Base-by-base conservation (phyloP, 129 eudicot genomes). In the Cynara cardunculus region DNA sequence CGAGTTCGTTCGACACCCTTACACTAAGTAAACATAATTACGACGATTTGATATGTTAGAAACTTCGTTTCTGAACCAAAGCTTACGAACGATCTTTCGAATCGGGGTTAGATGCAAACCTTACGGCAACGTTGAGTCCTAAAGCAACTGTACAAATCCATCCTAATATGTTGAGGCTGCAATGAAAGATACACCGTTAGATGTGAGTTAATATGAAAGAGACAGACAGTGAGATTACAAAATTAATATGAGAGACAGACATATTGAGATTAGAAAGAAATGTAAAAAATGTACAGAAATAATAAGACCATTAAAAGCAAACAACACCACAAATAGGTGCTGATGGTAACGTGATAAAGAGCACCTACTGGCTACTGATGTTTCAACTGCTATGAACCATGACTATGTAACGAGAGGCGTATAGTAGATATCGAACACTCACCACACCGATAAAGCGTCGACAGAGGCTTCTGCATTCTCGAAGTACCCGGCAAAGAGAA, bases 1-100 rank as follows among this genome's bases (percentile, higher is more conserved):
- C 88, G 11, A 87, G 84, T 71, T 87, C 90, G 72, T 87, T 87
- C n/a, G 88, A 87, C 35, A 87, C 90, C 85, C 92, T 31, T 44
- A 90, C 89, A 59, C 94, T 90, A 90, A 26, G 71, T 1, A 53
- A 67, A 61, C 14, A 56, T 16, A 80, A 46, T 75, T 27, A 61
- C 62, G 4, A 65, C 13, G 11, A n/a, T 64, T 61, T 44, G 12
- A 26, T 19, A 21, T 34, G 62, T 44, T n/a, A 70, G 16, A 56
- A 7, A 49, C 25, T 35, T 49, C 49, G 25, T 31, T 10, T 31
- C 67, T 4, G 66, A 25, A 22, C 11, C 10, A 6, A 49, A 73
- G 16, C 26, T 35, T 69, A 49, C 24, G 27, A 76, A 53, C 10
- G 37, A 34, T 78, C 2, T 35, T 65, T 46, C 1, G 19, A 30